phyloP scores from a whole-genome alignment of 2,329 filamentous ascomycete species.

The Plectosphaerella plurivora region DNA sequence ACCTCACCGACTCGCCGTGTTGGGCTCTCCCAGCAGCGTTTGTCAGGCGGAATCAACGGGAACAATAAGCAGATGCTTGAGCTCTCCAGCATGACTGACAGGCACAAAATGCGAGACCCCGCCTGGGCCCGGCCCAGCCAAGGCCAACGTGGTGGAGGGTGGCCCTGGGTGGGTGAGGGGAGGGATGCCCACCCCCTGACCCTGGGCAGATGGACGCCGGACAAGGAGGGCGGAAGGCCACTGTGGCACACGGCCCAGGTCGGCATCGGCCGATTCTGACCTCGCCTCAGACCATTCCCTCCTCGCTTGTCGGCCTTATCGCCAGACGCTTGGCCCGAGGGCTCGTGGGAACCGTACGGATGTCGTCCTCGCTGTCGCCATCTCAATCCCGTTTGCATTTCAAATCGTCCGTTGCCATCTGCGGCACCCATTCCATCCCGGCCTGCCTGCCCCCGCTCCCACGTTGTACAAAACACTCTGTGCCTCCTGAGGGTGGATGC shows the following conservation, averaged over 20 bases:
- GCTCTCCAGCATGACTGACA: too few species aligned
- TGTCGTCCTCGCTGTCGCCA: constrained; percentile 5
- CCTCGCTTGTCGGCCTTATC: constrained; percentile 28
- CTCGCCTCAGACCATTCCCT: constrained; percentile 29
- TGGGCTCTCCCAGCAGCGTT: too few species aligned
- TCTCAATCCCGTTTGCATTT: constrained; percentile 12
- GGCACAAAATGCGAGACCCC: too few species aligned
- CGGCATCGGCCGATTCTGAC: constrained; percentile 28
- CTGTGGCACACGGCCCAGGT: constrained; percentile 6
- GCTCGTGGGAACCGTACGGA: constrained; percentile 1
- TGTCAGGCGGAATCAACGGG: too few species aligned
- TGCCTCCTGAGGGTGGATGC: too few species aligned
- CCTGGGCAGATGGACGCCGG: too few species aligned
- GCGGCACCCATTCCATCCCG: neutral
- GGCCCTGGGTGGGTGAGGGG: too few species aligned
- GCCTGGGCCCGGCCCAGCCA: too few species aligned
- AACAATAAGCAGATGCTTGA: too few species aligned
- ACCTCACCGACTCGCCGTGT: too few species aligned
- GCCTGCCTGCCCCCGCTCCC: neutral
- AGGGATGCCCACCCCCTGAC: neutral
- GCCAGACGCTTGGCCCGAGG: constrained; percentile 20
- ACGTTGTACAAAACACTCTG: neutral
- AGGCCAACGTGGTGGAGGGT: too few species aligned
- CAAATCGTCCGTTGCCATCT: constrained; percentile 6
- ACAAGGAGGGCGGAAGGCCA: neutral